A percentile compares a stretch with the other conserved stretches of the same genome.
Evolutionary conservation across 805 yeast genomes (phyloP).

Genomic region (Danielozyma ontarioensis): DNA sequence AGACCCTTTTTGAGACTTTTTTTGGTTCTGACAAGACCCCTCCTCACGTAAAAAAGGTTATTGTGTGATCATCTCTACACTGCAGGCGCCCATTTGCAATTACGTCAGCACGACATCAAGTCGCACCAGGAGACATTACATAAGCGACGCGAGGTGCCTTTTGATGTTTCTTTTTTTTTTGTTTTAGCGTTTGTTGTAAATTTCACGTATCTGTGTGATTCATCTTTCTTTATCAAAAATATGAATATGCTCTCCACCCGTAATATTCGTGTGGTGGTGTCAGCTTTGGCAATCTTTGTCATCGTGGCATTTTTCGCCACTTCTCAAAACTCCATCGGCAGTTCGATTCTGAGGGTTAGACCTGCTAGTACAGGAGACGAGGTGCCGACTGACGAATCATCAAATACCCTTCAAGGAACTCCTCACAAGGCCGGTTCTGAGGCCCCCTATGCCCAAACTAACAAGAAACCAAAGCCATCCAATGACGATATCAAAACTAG

Average conservation of each 20-base stretch:
- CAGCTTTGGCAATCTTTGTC: constrained; percentile 46
- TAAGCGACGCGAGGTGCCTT: background rate
- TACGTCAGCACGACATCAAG: no score
- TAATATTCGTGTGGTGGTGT: constrained; percentile 48
- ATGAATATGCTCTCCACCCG: constrained; percentile 33
- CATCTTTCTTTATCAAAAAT: background rate
- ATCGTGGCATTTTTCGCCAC: constrained; percentile 46
- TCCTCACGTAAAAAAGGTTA: no score
- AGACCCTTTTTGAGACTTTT: no score
- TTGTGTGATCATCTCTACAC: no score
- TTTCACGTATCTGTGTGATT: no score
- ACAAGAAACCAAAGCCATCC: constrained; percentile 3
- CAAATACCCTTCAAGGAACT: constrained; percentile 27
- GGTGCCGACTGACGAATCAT: constrained; percentile 14
- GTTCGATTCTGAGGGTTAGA: constrained; percentile 26
- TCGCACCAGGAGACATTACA: background rate
- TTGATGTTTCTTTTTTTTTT: background rate
- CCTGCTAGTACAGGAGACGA: constrained; percentile 19
- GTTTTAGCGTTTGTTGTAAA: no score
- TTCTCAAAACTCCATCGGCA: constrained; percentile 33
- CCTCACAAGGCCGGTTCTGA: constrained; percentile 29
- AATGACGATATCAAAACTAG: constrained; percentile 4
- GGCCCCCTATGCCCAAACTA: constrained; percentile 26
- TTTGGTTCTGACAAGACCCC: no score
- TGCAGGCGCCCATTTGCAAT: no score